These are phyloP conservation scores for Dryas octopetala DNA, from an alignment of 306 rosid species.

Conservation along the genomic window DNA sequence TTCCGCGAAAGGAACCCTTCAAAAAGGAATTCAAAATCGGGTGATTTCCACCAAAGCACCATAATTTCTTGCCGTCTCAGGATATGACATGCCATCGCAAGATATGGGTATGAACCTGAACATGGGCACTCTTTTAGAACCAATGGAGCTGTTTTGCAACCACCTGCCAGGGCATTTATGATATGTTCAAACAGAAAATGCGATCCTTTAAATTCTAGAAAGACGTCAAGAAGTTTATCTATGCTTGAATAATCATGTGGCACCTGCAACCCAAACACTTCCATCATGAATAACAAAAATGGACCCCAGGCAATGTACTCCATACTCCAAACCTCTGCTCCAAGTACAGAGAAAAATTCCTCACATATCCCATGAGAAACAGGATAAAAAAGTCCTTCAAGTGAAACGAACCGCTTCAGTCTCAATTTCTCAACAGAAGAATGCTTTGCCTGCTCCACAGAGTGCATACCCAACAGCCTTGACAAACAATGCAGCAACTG, in stretches of 20 bases:
- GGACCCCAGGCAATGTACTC: slow-evolving; percentile 90
- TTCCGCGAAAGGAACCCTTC: slow-evolving; percentile 91
- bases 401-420: slow-evolving; percentile 72
- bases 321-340: slow-evolving; percentile 48
- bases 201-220: slow-evolving; percentile 72
- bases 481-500: slow-evolving; percentile 74
- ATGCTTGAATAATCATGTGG: slow-evolving; percentile 81
- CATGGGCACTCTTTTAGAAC: slow-evolving; percentile 74
- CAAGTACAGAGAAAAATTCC: slow-evolving; percentile 66
- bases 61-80: slow-evolving; percentile 76
- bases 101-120: slow-evolving; percentile 91
- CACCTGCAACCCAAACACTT: slow-evolving; percentile 61
- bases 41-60: slow-evolving; percentile 97
- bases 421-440: slow-evolving; percentile 74
- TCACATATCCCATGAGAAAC: slow-evolving; percentile 67
- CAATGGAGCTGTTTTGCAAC: slow-evolving; percentile 67
- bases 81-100: slow-evolving; percentile 76
- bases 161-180: slow-evolving; percentile 64
- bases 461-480: slow-evolving; percentile 76
- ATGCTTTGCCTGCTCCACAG: slow-evolving; percentile 53
- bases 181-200: slow-evolving; percentile 67
- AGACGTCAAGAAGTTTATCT: slow-evolving; percentile 72
- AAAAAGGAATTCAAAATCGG: slow-evolving; percentile 77
- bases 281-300: slow-evolving; percentile 73
- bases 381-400: slow-evolving; percentile 70